These are phyloP conservation scores for Acer saccharum DNA, from an alignment of 345 rosid species.

Conservation along the genomic window DNA sequence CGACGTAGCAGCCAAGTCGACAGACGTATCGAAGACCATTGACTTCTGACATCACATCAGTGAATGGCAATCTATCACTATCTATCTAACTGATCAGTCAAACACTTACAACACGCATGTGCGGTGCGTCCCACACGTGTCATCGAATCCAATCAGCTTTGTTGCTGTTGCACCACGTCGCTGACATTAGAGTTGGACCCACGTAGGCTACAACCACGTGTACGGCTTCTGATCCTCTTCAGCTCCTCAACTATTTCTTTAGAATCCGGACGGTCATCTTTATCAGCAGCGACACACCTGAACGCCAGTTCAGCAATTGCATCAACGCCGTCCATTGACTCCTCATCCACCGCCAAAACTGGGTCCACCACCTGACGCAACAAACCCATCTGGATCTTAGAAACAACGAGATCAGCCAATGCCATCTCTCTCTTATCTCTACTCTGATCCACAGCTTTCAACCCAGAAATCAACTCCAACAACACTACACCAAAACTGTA, in stretches of 20 bases:
- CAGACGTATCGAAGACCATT: not conserved
- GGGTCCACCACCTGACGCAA: conserved; percentile 75
- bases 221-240: conserved; percentile 50
- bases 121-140: conserved; percentile 18
- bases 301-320: conserved; percentile 93
- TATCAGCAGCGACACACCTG: conserved; percentile 86
- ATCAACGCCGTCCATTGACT: conserved; percentile 45
- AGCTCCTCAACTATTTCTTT: conserved; percentile 82
- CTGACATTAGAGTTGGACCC: conserved; percentile 25
- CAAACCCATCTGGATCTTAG: conserved; percentile 79
- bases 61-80: not conserved
- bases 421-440: conserved; percentile 83
- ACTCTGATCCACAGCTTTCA: conserved; percentile 83
- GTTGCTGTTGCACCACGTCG: conserved; percentile 27
- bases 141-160: not conserved
- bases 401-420: conserved; percentile 76
- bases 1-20: not conserved
- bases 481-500: conserved; percentile 88
- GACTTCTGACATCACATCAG: not conserved
- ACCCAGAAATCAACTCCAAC: conserved; percentile 78
- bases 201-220: conserved; percentile 27
- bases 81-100: not conserved
- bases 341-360: conserved; percentile 38
- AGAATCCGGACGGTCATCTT: conserved; percentile 87
- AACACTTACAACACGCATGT: conserved; percentile 17